Evolutionary conservation across 108 stramenopile genomes (phyloP).

Genomic region (Pseudonitzschia multiseries): DNA sequence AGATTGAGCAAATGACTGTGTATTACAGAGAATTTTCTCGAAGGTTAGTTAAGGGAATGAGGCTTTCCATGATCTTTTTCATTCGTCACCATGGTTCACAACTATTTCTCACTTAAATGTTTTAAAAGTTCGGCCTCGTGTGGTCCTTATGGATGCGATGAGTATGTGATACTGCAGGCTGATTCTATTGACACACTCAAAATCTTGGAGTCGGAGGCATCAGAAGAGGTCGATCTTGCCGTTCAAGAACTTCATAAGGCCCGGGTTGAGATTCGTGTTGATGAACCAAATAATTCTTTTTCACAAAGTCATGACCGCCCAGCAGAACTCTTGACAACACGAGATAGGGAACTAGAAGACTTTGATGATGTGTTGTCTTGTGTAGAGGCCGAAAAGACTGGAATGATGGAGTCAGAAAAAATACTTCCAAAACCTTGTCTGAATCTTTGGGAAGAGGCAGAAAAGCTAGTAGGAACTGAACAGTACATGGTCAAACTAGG

Average conservation of each 20-base stretch:
- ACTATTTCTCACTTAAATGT: neutral
- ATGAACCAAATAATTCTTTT: neutral
- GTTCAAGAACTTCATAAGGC: slow-evolving; percentile 49
- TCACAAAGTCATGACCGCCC: neutral
- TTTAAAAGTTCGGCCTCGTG: slow-evolving; percentile 58
- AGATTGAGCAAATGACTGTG: slow-evolving; percentile 19
- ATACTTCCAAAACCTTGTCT: neutral
- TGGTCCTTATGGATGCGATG: slow-evolving; percentile 78
- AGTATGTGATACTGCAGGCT: slow-evolving; percentile 46
- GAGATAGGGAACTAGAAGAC: neutral
- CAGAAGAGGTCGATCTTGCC: slow-evolving; percentile 51
- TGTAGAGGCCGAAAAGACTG: neutral
- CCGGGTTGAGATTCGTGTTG: slow-evolving; percentile 16
- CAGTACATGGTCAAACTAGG: slow-evolving; percentile 6
- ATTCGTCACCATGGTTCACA: neutral
- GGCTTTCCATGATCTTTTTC: neutral
- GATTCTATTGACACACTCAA: slow-evolving; percentile 51
- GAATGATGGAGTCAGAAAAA: neutral
- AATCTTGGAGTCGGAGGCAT: slow-evolving; percentile 64
- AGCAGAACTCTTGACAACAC: neutral
- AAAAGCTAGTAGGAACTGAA: slow-evolving; percentile 7
- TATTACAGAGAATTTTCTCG: slow-evolving; percentile 29
- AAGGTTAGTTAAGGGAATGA: slow-evolving; percentile 12
- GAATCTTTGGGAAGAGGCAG: slow-evolving; percentile 18
- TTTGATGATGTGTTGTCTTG: neutral